These are phyloP conservation scores for Nemophila menziesii DNA, from an alignment of 257 asterid genomes.

Conservation along the genomic window DNA sequence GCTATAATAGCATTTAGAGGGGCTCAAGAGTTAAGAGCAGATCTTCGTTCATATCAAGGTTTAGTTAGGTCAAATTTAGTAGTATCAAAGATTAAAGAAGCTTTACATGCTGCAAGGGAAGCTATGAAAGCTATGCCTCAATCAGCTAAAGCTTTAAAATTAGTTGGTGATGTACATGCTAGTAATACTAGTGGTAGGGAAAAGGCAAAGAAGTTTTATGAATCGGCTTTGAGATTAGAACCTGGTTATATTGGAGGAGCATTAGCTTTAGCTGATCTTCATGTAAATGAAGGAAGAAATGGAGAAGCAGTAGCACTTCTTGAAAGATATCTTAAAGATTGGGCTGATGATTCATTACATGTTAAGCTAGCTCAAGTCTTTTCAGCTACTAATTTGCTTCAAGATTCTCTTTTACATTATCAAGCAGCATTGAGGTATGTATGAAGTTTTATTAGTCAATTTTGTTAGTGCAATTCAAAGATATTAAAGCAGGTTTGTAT, in stretches of 20 bases:
- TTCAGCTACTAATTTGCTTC: constrained; percentile 85
- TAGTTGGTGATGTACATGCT: constrained; percentile 98
- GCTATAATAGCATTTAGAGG: constrained; percentile 72
- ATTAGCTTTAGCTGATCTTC: constrained; percentile 96
- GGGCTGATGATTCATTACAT: constrained; percentile 95
- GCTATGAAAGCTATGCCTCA: constrained; percentile 99
- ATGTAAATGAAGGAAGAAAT: constrained; percentile 82
- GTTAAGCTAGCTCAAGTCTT: constrained; percentile 95
- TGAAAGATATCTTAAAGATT: constrained; percentile 74
- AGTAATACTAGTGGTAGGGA: constrained; percentile 82
- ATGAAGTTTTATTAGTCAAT: constrained; percentile 1
- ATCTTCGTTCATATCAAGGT: constrained; percentile 98
- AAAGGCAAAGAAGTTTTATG: constrained; percentile 93
- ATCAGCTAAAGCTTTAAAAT: constrained; percentile 87
- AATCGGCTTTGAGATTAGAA: constrained; percentile 93
- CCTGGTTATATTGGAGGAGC: constrained; percentile 98
- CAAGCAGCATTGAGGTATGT: constrained; percentile 80
- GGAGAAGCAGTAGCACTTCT: constrained; percentile 86
- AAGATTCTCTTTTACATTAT: constrained; percentile 86
- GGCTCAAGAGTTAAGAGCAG: constrained; percentile 95
- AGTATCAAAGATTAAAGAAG: constrained; percentile 82
- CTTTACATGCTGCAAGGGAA: constrained; percentile 86
- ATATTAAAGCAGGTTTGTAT: background rate
- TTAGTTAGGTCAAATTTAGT: constrained; percentile 82
- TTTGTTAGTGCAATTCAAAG: background rate